Base-by-base conservation (phyloP, 495 filamentous ascomycete species). In the Immersiella caudata region DNA sequence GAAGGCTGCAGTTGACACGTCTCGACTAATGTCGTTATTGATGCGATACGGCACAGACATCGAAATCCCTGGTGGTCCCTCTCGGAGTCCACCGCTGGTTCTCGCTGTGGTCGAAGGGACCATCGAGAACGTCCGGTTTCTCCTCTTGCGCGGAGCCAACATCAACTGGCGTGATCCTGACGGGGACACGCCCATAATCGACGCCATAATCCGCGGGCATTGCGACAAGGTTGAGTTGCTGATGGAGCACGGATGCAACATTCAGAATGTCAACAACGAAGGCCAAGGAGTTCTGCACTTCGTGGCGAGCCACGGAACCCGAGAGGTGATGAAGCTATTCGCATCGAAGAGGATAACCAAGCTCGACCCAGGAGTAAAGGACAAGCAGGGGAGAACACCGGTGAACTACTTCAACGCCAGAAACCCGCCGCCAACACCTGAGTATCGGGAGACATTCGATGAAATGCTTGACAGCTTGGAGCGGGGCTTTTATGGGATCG, bases 101-200 rank as follows among this genome's bases (percentile, higher is more conserved):
- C 24, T 22, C 29, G 55, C 55, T 1, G 36, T 55, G 9, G 11
- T 40, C 16, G n/a, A 27, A 1, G 57, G 56, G 3, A 35, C 18
- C 11, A 0, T 36, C 3, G 64, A 16, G 11, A 55, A 11, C 11
- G 56, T 25, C 0, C 33, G 16, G 5, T 51, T 29, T 29, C 49
- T 67, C 8, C n/a, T 67, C 46, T 29, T 20, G 14, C 16, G 29
- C 29, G 65, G 65, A n/a, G 65, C 65, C 9, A 21, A 62, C 51
- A 40, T 62, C 9, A 40, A 62, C 65, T 51, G 55, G 25, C 65
- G 57, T 14, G 65, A 67, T 36, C 26, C 12, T 5, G 65, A 67
- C 1, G 65, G 59, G 11, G 58, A 62, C 11, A 62, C 26, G 1
- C 20, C 27, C 4, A 58, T 67, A 2, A 36, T 22, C 50, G 25